Base-by-base conservation (phyloP, 2,329 filamentous ascomycete genomes). In the Phialemoniopsis sp. region DNA sequence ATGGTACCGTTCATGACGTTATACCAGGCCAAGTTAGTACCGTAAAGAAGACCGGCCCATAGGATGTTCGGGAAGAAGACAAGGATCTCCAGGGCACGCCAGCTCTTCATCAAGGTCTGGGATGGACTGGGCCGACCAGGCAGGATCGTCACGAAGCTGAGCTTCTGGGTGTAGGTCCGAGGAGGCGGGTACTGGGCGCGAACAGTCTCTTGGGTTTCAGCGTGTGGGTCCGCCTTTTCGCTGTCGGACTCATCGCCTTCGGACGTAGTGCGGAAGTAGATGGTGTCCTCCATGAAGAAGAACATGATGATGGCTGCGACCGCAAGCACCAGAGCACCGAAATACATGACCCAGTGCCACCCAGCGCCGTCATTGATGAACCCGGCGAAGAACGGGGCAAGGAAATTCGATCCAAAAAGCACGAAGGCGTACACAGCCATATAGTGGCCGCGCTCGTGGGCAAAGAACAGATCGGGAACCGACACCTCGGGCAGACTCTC, bases 261-360 rank as follows among this genome's bases (percentile, higher is more conserved):
- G 21, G 21, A 26, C 6, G 21, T 26, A 4, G 53, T 40, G 7
- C 68, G 64, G 36, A 59, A 56, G 49, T 70, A 77, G 51, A 74
- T 78, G 4, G 76, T 78, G 51, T 80, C 76, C 52, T 80, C 76
- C 63, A 78, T 69, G 51, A 73, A 70, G 48, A 80, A 72, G 57
- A 78, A 78, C 2, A 72, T 56, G 46, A 76, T 64, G 12, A 78
- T 47, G 29, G 73, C 70, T 8, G 59, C 62, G 2, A 68, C 55
- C 1, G 56, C 72, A 5, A 59, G 56, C 46, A 80, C 67, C 16
- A 80, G 78, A 2, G 75, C 71, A 19, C 68, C 68, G 63, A 72
- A 77, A 47, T 72, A 68, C 56, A 70, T 57, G 10, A 67, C 62
- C 67, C 70, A 76, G 40, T 63, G 42, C 70, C 70, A 75, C 1